Evolutionary conservation across 2,329 filamentous ascomycete genomes (phyloP).

Genomic region (Arachnopeziza araneosa): DNA sequence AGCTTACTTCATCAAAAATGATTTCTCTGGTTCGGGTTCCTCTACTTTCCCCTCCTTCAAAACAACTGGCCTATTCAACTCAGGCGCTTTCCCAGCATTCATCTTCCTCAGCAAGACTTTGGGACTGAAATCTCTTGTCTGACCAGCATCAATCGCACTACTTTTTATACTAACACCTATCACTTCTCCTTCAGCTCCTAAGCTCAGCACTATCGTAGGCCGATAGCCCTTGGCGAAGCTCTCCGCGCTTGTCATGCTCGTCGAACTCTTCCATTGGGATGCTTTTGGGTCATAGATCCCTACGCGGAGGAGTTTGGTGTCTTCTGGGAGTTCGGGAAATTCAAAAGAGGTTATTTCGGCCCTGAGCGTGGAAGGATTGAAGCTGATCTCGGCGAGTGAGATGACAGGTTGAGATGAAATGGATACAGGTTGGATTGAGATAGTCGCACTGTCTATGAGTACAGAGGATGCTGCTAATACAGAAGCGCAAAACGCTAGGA

Average conservation of each 20-base stretch:
- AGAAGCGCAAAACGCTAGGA: slow-evolving; percentile 35
- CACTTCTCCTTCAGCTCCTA: slow-evolving; percentile 41
- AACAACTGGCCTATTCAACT: slow-evolving; percentile 59
- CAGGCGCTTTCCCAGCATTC: slow-evolving; percentile 47
- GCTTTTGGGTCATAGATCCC: slow-evolving; percentile 49
- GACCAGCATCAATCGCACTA: slow-evolving; percentile 56
- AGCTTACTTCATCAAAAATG: slow-evolving; percentile 60
- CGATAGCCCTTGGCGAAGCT: slow-evolving; percentile 59
- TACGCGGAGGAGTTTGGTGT: slow-evolving; percentile 45
- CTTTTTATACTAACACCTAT: slow-evolving; percentile 49
- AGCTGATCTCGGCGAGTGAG: slow-evolving; percentile 52
- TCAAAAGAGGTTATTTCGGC: slow-evolving; percentile 50
- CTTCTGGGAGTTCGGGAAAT: slow-evolving; percentile 44
- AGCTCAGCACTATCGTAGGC: slow-evolving; percentile 49
- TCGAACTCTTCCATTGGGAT: slow-evolving; percentile 46
- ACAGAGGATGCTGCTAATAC: slow-evolving; percentile 36
- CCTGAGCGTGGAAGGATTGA: slow-evolving; percentile 41
- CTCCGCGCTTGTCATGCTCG: slow-evolving; percentile 48
- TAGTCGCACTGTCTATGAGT: slow-evolving; percentile 31
- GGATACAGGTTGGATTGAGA: slow-evolving; percentile 27
- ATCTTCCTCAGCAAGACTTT: slow-evolving; percentile 47
- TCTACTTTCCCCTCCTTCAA: slow-evolving; percentile 55
- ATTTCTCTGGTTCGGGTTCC: slow-evolving; percentile 53
- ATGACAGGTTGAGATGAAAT: slow-evolving; percentile 37
- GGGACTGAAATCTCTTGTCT: slow-evolving; percentile 60